A percentile compares a stretch with the other conserved stretches of the same genome.
These are phyloP conservation scores for Flaveria linearis DNA, from an alignment of 129 eudicot species.

Conservation along the genomic window DNA sequence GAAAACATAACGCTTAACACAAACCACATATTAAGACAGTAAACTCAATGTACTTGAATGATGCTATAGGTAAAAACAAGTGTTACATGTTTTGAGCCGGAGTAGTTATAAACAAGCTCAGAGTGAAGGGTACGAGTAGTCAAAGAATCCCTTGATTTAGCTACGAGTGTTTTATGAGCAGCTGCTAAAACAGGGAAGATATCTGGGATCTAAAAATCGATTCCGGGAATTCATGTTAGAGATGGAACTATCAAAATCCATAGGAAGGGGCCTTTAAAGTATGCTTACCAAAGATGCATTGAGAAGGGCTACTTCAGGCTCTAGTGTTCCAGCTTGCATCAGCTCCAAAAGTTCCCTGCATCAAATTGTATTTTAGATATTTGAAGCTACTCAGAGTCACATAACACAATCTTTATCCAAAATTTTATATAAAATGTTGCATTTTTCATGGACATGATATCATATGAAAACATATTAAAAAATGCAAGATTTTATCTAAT, in stretches of 20 bases:
- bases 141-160: constrained; percentile 73
- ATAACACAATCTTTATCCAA: neutral
- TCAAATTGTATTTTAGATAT: neutral
- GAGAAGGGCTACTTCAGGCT: constrained; percentile 88
- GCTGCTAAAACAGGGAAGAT: constrained; percentile 91
- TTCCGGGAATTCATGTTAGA: neutral
- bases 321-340: constrained; percentile 92
- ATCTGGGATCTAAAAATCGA: constrained; percentile 58
- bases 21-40: constrained; percentile 8
- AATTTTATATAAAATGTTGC: neutral
- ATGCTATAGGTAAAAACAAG: neutral
- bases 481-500: too few relatives aligned
- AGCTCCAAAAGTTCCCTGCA: constrained; percentile 71
- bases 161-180: constrained; percentile 74
- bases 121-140: constrained; percentile 83
- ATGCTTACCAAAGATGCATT: constrained; percentile 79
- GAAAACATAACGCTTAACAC: neutral
- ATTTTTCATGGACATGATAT: too few relatives aligned
- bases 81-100: constrained; percentile 93
- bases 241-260: neutral
- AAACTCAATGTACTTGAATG: neutral
- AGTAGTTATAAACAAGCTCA: constrained; percentile 92
- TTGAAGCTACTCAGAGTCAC: neutral
- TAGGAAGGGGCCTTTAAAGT: neutral
- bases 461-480: too few relatives aligned